Evolutionary conservation across 75 land plant species (phyloP).

Genomic region (Azolla pinnata): DNA sequence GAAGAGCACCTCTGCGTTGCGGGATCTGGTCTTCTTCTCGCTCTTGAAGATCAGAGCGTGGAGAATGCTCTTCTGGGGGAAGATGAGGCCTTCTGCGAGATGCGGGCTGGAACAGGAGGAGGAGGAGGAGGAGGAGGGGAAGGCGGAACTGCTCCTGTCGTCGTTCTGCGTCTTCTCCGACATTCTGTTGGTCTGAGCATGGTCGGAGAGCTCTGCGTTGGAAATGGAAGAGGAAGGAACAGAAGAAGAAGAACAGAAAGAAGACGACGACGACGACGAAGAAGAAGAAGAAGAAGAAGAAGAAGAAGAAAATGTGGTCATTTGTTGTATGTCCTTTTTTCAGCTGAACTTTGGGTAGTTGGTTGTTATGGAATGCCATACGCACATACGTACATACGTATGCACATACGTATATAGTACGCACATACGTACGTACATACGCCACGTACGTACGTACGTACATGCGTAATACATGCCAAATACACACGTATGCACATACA

Average conservation of each 20-base stretch:
- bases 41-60: conserved; percentile 8
- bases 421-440: neutral
- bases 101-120: too few species aligned
- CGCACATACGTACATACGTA: neutral
- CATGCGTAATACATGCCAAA: too few species aligned
- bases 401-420: neutral
- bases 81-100: conserved; percentile 17
- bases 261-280: neutral
- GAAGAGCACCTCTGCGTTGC: neutral
- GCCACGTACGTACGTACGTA: neutral
- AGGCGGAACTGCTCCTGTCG: too few species aligned
- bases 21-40: conserved; percentile 1
- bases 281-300: neutral
- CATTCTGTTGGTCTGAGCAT: neutral
- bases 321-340: neutral
- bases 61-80: conserved; percentile 13
- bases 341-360: neutral
- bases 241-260: neutral
- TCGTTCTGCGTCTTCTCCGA: neutral
- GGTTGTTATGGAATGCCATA: too few species aligned
- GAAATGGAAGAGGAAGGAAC: too few species aligned
- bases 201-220: neutral
- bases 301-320: neutral
- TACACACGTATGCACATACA: neutral
- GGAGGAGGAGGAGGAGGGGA: too few species aligned